phyloP scores from a whole-genome alignment of 2,329 filamentous ascomycete genomes.

The Penicillium aurantiogriseum region DNA sequence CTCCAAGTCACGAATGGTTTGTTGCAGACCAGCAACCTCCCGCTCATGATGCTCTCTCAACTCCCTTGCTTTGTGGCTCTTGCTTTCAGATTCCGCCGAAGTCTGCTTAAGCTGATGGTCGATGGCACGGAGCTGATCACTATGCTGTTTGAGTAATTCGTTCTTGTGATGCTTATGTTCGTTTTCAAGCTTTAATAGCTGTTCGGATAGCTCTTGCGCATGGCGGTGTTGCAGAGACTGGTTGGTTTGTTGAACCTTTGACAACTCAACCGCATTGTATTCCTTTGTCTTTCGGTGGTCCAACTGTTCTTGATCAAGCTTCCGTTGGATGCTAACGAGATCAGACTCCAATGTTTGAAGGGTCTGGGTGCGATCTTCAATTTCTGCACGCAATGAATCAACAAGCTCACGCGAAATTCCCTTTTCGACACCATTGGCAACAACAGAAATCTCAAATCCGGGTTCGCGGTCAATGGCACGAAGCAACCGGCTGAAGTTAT shows the following conservation, averaged over 20 bases:
- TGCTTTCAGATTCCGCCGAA: constrained; percentile 41
- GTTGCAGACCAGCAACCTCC: constrained; percentile 62
- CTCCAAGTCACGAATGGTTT: constrained; percentile 61
- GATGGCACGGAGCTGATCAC: constrained; percentile 48
- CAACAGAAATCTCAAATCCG: constrained; percentile 76
- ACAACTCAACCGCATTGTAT: constrained; percentile 53
- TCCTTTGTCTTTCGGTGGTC: constrained; percentile 69
- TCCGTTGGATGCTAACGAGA: constrained; percentile 54
- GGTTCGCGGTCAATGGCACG: constrained; percentile 89
- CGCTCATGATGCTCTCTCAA: constrained; percentile 52
- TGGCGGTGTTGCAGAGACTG: constrained; percentile 70
- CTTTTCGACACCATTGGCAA: constrained; percentile 76
- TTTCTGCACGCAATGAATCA: constrained; percentile 74
- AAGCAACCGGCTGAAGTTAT: constrained; percentile 84
- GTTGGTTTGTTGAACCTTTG: constrained; percentile 63
- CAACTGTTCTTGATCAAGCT: constrained; percentile 67
- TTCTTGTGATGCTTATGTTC: constrained; percentile 46
- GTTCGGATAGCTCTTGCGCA: constrained; percentile 61
- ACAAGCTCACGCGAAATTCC: constrained; percentile 93
- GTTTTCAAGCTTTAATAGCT: constrained; percentile 40
- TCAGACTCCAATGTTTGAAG: constrained; percentile 59
- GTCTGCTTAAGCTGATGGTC: constrained; percentile 50
- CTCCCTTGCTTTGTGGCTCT: constrained; percentile 28
- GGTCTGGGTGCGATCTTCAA: constrained; percentile 68
- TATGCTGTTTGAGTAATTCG: constrained; percentile 44